Evolutionary conservation across 805 yeast genomes (phyloP).

Genomic region (Candida quercuum): DNA sequence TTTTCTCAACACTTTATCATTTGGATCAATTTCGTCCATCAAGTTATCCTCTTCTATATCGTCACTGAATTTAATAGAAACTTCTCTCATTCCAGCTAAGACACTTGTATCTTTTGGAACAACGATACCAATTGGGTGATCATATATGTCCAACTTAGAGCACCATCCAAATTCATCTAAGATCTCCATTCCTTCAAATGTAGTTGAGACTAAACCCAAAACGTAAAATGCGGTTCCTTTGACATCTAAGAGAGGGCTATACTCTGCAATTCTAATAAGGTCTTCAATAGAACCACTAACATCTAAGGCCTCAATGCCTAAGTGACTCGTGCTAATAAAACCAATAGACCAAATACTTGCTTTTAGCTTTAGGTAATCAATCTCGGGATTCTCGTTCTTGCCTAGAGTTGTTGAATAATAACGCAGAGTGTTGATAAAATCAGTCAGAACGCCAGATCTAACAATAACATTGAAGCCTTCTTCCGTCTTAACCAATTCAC

Average conservation of each 20-base stretch:
- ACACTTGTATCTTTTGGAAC: conserved; percentile 31
- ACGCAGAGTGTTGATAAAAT: conserved; percentile 31
- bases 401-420: conserved; percentile 24
- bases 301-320: conserved; percentile 61
- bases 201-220: conserved; percentile 66
- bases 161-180: conserved; percentile 80
- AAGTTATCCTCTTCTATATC: conserved; percentile 5
- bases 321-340: conserved; percentile 64
- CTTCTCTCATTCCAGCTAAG: conserved; percentile 21
- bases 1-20: conserved; percentile 25
- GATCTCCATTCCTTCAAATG: conserved; percentile 77
- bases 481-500: conserved; percentile 71
- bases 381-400: conserved; percentile 26
- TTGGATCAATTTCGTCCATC: conserved; percentile 8
- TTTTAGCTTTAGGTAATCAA: conserved; percentile 45
- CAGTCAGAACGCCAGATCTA: conserved; percentile 40
- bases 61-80: conserved; percentile 3
- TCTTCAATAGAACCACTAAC: conserved; percentile 45
- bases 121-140: conserved; percentile 37
- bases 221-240: conserved; percentile 75
- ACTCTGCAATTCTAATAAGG: conserved; percentile 44
- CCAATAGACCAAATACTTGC: conserved; percentile 88
- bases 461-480: conserved; percentile 68
- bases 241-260: conserved; percentile 50
- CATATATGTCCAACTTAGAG: conserved; percentile 38